A percentile compares a stretch with the other conserved stretches of the same genome.
These are phyloP conservation scores for Paraurostyla sp. DNA, from an alignment of 73 alveolate species.

Conservation along the genomic window DNA sequence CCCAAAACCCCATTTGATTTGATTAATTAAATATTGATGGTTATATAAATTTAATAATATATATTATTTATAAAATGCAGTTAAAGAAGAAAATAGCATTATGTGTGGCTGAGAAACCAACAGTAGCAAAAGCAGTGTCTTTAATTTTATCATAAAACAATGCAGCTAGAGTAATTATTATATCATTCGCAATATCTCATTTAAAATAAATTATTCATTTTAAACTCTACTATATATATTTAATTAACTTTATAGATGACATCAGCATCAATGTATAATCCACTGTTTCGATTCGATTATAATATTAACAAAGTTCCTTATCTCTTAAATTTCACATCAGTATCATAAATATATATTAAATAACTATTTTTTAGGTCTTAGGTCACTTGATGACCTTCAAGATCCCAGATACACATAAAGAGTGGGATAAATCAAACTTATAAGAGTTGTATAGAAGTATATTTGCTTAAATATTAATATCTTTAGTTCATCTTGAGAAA, in stretches of 20 bases:
- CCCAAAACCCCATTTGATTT: too few species aligned
- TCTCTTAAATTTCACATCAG: slow-evolving; percentile 85
- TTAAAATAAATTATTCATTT: too few species aligned
- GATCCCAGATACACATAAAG: slow-evolving; percentile 28
- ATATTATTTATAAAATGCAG: too few species aligned
- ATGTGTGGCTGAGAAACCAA: slow-evolving; percentile 75
- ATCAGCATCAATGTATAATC: slow-evolving; percentile 83
- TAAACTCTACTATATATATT: too few species aligned
- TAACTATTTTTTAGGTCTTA: not conserved
- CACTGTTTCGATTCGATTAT: slow-evolving; percentile 88
- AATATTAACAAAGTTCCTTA: slow-evolving; percentile 43
- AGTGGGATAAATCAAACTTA: slow-evolving; percentile 36
- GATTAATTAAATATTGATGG: too few species aligned
- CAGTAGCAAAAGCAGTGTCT: slow-evolving; percentile 73
- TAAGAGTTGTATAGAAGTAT: not conserved
- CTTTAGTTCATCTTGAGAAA: slow-evolving; percentile 37
- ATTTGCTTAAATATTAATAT: not conserved
- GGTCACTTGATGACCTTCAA: slow-evolving; percentile 59
- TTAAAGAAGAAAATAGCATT: slow-evolving; percentile 43
- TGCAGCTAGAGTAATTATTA: not conserved
- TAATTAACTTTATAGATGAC: not conserved
- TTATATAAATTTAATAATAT: too few species aligned
- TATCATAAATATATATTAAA: not conserved
- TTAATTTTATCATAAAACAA: slow-evolving; percentile 35
- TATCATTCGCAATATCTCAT: too few species aligned